phyloP scores from a whole-genome alignment of 306 rosid genomes.

The Quercus parvula region DNA sequence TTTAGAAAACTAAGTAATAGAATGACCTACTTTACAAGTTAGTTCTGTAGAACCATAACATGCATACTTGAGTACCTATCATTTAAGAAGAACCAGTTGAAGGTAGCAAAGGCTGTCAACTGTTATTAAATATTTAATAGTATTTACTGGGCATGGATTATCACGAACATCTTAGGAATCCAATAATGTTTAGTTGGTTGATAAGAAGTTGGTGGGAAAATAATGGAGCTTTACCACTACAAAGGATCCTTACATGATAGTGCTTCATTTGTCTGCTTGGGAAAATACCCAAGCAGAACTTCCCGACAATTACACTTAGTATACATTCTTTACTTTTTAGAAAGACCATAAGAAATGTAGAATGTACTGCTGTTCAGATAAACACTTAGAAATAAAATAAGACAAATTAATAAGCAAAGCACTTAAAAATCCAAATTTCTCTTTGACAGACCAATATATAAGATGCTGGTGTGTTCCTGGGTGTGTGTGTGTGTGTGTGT shows the following conservation, averaged over 20 bases:
- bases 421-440: background rate
- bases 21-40: background rate
- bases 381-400: background rate
- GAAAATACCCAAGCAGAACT: constrained; percentile 4
- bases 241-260: background rate
- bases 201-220: background rate
- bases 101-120: background rate
- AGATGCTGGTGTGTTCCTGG: background rate
- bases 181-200: background rate
- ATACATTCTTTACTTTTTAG: background rate
- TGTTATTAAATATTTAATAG: background rate
- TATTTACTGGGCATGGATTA: background rate
- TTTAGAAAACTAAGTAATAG: background rate
- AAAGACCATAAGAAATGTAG: constrained; percentile 16
- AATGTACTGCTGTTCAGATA: background rate
- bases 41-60: background rate
- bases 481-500: background rate
- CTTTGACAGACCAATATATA: background rate
- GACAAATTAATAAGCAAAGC: background rate
- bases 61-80: background rate
- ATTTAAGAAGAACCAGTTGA: background rate
- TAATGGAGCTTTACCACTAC: background rate
- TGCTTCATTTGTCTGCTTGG: constrained; percentile 5
- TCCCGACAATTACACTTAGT: background rate
- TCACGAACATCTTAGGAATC: background rate